Evolutionary conservation across 805 yeast species (phyloP).

Genomic region (Candida tibetensis): DNA sequence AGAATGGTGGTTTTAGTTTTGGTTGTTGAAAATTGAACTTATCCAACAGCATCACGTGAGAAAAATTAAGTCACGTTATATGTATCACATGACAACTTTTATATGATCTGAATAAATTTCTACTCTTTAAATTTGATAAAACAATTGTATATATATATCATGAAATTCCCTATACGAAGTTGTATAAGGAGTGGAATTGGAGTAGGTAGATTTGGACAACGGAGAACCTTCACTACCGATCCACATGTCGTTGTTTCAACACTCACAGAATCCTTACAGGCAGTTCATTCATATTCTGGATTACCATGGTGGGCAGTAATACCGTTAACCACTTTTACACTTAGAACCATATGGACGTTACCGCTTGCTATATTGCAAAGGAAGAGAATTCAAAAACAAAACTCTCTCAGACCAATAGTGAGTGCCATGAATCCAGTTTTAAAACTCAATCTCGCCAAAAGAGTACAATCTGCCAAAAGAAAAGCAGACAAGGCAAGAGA

Average conservation of each 20-base stretch:
- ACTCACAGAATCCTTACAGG: conserved; percentile 40
- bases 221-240: conserved; percentile 22
- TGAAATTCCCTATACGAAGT: too few relatives aligned
- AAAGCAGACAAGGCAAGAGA: conserved; percentile 16
- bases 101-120: too few relatives aligned
- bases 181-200: too few relatives aligned
- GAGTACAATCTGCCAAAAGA: conserved; percentile 37
- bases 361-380: conserved; percentile 80
- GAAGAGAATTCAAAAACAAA: conserved; percentile 65
- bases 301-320: conserved; percentile 83
- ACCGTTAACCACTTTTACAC: conserved; percentile 65
- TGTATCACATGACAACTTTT: too few relatives aligned
- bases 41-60: conserved; percentile 2
- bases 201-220: too few relatives aligned
- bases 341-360: conserved; percentile 66
- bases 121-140: too few relatives aligned
- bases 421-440: conserved; percentile 75
- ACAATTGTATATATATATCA: too few relatives aligned
- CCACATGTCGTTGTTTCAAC: conserved; percentile 30
- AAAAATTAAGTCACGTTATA: too few relatives aligned
- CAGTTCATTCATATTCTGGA: conserved; percentile 53
- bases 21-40: not conserved
- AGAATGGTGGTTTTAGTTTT: not conserved
- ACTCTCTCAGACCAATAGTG: conserved; percentile 65
- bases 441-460: conserved; percentile 51